Base-by-base conservation (phyloP, 768 basidiomycete genomes). In the Rhodotorula diobovata region DNA sequence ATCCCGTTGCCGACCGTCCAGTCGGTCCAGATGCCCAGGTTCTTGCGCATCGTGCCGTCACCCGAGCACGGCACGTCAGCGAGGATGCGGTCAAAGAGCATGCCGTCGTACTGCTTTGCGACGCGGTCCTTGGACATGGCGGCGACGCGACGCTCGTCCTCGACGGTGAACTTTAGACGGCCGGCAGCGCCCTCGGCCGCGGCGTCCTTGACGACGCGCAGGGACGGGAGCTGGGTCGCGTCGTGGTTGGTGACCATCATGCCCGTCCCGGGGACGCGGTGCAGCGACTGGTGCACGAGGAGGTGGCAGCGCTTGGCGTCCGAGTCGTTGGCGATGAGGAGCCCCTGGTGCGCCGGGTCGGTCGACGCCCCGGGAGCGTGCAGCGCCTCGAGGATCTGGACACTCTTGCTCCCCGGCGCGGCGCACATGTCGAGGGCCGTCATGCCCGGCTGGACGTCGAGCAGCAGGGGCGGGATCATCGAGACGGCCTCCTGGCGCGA, bases 1-100 rank as follows among this genome's bases (percentile, higher is more conserved):
- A 95, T 93, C 18, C 90, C 95, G 79, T 95, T 91, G 79, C 87
- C 86, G 21, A 89, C 86, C 55, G 86, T 86, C 95, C 95, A 99
- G 53, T 85, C 84, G 79, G 89, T 90, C 96, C 96, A 99, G 51
- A 99, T 96, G 1, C 88, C 90, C 23, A 90, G 80, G 79, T 99
- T 99, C 84, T 99, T 99, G 72, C 96, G 82, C 67, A 97, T 80
- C 1, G 96, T 99, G 0, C 95, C 96, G 79, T 99, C 96, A 9
- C 96, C 96, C 76, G 91, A 93, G 79, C 96, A 99, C 16, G 96
- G 96, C 16, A 99, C 96, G 79, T 98, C 96, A 61, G 93, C 94
- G 45, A 99, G 81, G 68, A 99, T 95, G 43, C 95, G 84, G 80
- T 98, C 95, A 77, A 96, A 99, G 67, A 88, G 80, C 61, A 99